Conservation (phyloP, 805 yeast genomes). For the Schwanniomyces sp. region DNA sequence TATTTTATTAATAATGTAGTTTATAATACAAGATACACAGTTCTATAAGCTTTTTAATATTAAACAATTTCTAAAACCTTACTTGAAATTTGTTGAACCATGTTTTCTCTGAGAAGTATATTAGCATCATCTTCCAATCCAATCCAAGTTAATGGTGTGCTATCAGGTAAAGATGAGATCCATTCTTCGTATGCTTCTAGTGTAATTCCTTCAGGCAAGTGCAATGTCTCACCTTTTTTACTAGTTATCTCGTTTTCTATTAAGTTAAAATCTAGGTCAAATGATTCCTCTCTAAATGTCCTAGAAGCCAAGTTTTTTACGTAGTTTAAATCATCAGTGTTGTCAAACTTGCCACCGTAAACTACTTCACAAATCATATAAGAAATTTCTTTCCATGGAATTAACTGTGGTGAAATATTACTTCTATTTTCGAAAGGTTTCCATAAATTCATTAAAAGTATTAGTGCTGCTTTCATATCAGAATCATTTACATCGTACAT, state of each 20-base stretch:
- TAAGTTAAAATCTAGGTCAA: conserved; percentile 43
- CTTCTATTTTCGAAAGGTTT: conserved; percentile 18
- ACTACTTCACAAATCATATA: conserved; percentile 52
- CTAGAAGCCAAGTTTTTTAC: conserved; percentile 32
- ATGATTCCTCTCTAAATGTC: conserved; percentile 41
- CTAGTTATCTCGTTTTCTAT: conserved; percentile 24
- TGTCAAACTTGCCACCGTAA: conserved; percentile 67
- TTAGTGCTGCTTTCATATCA: conserved; percentile 58
- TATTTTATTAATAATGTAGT: conserved; percentile 1
- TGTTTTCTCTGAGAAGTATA: conserved; percentile 20
- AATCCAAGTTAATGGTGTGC: conserved; percentile 54
- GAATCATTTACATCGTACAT: conserved; percentile 69
- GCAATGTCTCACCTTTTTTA: conserved; percentile 15
- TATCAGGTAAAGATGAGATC: conserved; percentile 54
- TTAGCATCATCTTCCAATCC: conserved; percentile 49
- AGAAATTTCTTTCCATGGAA: conserved; percentile 57
- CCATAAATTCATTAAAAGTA: conserved; percentile 45
- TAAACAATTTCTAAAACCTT: conserved; percentile 6
- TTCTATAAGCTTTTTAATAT: neutral
- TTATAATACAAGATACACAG: neutral
- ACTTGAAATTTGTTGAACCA: conserved; percentile 15
- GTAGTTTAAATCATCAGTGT: conserved; percentile 35
- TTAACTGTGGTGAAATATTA: conserved; percentile 44
- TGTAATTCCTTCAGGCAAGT: conserved; percentile 50
- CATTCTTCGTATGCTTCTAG: conserved; percentile 41